Evolutionary conservation across 2,329 filamentous ascomycete species (phyloP).

Genomic region (Phaeosphaeriaceae sp.): DNA sequence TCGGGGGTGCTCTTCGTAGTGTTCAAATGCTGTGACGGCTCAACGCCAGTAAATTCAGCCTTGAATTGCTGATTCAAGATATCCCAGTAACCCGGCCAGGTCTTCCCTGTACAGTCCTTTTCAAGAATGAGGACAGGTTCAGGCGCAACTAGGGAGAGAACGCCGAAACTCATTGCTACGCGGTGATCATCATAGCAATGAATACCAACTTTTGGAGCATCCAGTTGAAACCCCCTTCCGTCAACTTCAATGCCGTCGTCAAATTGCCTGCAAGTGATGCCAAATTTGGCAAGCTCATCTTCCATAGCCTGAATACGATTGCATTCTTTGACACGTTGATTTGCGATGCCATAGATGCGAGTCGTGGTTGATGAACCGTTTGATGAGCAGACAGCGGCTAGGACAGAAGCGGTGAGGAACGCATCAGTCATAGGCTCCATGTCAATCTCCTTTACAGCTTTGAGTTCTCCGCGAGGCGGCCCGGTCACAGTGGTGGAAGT

Average conservation of each 20-base stretch:
- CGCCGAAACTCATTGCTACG: conserved; percentile 97
- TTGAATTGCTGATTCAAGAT: conserved; percentile 78
- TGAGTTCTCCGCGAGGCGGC: conserved; percentile 74
- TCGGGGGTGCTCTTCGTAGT: conserved; percentile 31
- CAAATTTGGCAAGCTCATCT: conserved; percentile 91
- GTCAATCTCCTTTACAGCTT: conserved; percentile 80
- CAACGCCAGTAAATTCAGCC: conserved; percentile 76
- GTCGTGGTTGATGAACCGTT: conserved; percentile 69
- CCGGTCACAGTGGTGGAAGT: conserved; percentile 92
- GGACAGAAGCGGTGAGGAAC: conserved; percentile 91
- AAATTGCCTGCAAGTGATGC: conserved; percentile 82
- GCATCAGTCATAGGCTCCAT: conserved; percentile 99
- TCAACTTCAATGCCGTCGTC: conserved; percentile 90
- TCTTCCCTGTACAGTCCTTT: conserved; percentile 93
- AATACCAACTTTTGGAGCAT: conserved; percentile 66
- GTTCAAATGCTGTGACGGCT: conserved; percentile 53
- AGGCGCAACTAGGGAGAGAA: conserved; percentile 76
- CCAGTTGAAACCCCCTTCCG: conserved; percentile 59
- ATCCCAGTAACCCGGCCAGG: conserved; percentile 99
- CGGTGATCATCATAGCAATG: conserved; percentile 98
- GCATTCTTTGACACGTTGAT: conserved; percentile 97
- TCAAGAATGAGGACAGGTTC: conserved; percentile 79
- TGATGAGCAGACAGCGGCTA: conserved; percentile 86
- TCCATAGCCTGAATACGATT: conserved; percentile 97
- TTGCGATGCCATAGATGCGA: conserved; percentile 90